A percentile compares a stretch with the other conserved stretches of the same genome.
Conservation (phyloP, 306 rosid species). For the Mimosa pudica region DNA sequence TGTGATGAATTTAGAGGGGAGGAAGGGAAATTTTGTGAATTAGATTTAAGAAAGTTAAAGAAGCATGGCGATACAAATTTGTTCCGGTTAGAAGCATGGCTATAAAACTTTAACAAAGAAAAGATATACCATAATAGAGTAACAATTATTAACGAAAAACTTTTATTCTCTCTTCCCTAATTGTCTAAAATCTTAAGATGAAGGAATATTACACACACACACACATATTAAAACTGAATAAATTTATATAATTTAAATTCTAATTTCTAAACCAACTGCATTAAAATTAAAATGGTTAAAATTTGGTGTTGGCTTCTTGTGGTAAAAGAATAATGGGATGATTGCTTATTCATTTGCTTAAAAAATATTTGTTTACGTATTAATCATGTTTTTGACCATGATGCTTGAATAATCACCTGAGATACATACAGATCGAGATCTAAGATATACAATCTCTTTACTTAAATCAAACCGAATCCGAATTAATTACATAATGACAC, state of each 20-base stretch:
- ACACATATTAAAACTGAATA: background rate
- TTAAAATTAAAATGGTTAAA: background rate
- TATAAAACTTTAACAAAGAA: no score
- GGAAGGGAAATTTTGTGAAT: no score
- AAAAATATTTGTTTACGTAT: background rate
- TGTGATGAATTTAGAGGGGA: no score
- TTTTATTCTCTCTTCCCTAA: no score
- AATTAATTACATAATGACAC: background rate
- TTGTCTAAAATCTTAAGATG: no score
- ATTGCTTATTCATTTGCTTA: background rate
- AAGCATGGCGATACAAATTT: no score
- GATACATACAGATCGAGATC: background rate
- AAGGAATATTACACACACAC: no score
- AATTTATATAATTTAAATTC: background rate
- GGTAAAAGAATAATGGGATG: background rate
- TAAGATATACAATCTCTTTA: background rate
- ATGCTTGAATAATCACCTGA: constrained; percentile 10
- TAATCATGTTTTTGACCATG: background rate
- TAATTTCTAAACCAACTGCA: background rate
- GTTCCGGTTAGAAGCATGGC: no score
- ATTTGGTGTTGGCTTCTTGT: background rate
- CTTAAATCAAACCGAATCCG: background rate
- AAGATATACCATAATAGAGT: no score
- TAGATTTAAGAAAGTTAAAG: no score
- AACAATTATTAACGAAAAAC: no score